Conservation (phyloP, 73 alveolate species). For the Paramecium primaurelia region DNA sequence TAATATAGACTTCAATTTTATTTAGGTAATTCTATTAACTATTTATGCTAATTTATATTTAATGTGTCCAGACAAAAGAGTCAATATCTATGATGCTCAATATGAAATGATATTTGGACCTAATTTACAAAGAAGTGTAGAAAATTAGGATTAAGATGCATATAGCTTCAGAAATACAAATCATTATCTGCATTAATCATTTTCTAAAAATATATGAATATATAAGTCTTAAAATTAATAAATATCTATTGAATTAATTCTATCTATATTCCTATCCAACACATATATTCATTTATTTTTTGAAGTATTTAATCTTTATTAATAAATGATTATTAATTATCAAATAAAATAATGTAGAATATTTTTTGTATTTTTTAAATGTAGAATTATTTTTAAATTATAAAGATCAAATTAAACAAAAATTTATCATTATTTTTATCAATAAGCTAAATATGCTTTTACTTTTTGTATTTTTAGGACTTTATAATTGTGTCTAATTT, state of each 20-base stretch:
- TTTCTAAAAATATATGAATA: not conserved
- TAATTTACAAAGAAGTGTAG: not conserved
- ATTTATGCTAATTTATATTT: not conserved
- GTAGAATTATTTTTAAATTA: too few relatives aligned
- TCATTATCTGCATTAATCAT: not conserved
- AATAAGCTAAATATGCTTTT: too few relatives aligned
- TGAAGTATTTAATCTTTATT: too few relatives aligned
- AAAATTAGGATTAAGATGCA: not conserved
- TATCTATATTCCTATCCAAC: too few relatives aligned
- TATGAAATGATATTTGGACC: constrained; percentile 1
- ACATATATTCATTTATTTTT: too few relatives aligned
- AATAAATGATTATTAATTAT: too few relatives aligned
- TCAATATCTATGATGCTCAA: constrained; percentile 14
- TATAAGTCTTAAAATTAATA: not conserved
- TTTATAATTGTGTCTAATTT: not conserved
- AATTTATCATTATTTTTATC: too few relatives aligned
- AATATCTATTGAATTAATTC: too few relatives aligned
- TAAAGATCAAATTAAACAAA: too few relatives aligned
- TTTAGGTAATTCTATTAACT: not conserved
- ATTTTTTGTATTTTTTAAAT: too few relatives aligned
- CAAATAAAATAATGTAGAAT: too few relatives aligned
- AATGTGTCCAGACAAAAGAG: constrained; percentile 22
- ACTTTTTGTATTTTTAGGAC: not conserved
- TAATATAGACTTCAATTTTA: not conserved
- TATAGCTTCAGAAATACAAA: not conserved